Conservation (phyloP, 768 basidiomycete genomes). For the Tylopilus subfusipes region DNA sequence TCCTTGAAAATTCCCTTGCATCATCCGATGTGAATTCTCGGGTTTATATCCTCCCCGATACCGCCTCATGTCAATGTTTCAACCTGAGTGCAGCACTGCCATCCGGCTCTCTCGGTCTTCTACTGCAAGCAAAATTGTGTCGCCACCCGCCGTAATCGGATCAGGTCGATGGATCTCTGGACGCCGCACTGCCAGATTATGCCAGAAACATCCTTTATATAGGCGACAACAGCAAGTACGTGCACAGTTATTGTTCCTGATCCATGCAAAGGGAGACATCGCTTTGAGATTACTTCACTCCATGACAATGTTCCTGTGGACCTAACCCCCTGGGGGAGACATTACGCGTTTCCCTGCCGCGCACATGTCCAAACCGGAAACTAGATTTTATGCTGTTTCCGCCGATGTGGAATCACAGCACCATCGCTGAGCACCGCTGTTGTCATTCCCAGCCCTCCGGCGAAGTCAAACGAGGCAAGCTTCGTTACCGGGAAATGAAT, state of each 20-base stretch:
- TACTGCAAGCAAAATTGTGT: too few relatives aligned
- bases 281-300: not conserved
- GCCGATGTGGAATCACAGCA: not conserved
- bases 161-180: constrained; percentile 1
- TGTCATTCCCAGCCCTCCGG: not conserved
- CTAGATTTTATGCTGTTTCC: not conserved
- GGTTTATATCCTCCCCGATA: too few relatives aligned
- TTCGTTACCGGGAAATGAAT: constrained; percentile 8
- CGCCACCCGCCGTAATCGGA: constrained; percentile 7
- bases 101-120: not conserved
- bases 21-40: too few relatives aligned
- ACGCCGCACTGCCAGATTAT: not conserved
- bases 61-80: not conserved
- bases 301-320: not conserved
- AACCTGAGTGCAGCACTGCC: not conserved
- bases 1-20: too few relatives aligned
- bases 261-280: not conserved
- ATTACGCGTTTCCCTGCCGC: not conserved
- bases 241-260: not conserved
- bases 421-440: not conserved
- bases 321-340: not conserved
- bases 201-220: not conserved
- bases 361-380: not conserved
- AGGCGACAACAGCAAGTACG: not conserved
- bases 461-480: not conserved